Conservation (phyloP, 106 monocot genomes). For the Dioscorea zingiberensis region DNA sequence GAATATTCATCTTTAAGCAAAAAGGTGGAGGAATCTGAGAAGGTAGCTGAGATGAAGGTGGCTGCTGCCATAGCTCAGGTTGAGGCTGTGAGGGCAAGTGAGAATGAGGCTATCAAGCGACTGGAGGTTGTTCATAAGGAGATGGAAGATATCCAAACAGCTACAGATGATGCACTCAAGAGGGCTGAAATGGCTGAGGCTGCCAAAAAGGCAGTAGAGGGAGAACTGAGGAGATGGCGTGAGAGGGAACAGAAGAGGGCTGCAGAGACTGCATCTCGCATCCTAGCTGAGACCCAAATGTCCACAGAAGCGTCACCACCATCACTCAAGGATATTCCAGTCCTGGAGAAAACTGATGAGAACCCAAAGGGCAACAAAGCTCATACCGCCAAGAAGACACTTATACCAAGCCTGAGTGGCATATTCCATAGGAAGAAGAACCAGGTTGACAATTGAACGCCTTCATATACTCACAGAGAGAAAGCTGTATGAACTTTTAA, state of each 20-base stretch:
- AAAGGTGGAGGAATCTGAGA: slow-evolving; percentile 24
- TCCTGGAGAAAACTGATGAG: neutral
- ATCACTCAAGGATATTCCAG: neutral
- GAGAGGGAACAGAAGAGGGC: neutral
- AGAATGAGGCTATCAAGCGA: slow-evolving; percentile 29
- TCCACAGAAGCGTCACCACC: slow-evolving; percentile 1
- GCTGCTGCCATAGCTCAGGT: slow-evolving; percentile 31
- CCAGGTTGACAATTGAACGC: slow-evolving; percentile 13
- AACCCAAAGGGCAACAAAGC: neutral
- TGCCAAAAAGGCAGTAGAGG: slow-evolving; percentile 18
- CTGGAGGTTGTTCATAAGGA: slow-evolving; percentile 18
- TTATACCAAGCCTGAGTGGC: slow-evolving; percentile 19
- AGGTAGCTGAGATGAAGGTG: slow-evolving; percentile 31
- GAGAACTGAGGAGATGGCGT: too few relatives aligned
- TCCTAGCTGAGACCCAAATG: slow-evolving; percentile 13
- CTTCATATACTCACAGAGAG: slow-evolving; percentile 23
- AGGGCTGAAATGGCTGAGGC: slow-evolving; percentile 31
- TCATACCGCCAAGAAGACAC: slow-evolving; percentile 14
- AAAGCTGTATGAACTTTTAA: slow-evolving; percentile 8
- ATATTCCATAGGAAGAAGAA: slow-evolving; percentile 29
- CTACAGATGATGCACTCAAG: slow-evolving; percentile 26
- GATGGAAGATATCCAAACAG: slow-evolving; percentile 22
- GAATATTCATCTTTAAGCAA: slow-evolving; percentile 24
- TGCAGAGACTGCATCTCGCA: slow-evolving; percentile 17
- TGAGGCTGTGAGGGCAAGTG: slow-evolving; percentile 28